These are phyloP conservation scores for Citrus mangshanensis DNA, from an alignment of 345 rosid genomes.

Conservation along the genomic window DNA sequence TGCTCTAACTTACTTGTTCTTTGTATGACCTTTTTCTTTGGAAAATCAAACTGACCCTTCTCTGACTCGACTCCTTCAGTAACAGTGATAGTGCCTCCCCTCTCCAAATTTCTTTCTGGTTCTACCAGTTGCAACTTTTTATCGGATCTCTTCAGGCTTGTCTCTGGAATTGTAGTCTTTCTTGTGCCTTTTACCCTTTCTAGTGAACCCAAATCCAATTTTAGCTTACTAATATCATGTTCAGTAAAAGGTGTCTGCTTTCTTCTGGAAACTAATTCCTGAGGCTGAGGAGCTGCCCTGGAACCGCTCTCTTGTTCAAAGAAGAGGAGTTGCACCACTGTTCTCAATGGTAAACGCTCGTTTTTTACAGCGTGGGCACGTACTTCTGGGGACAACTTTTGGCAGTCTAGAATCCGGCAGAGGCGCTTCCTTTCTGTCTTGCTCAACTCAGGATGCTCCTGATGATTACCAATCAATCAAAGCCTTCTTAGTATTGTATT, in stretches of 20 bases:
- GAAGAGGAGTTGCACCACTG: slow-evolving; percentile 90
- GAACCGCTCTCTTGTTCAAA: slow-evolving; percentile 74
- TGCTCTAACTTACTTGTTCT: not conserved
- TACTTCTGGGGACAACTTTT: slow-evolving; percentile 77
- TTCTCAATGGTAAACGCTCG: slow-evolving; percentile 87
- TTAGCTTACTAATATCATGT: slow-evolving; percentile 22
- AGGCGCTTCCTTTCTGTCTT: slow-evolving; percentile 79
- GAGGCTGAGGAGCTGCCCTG: slow-evolving; percentile 13
- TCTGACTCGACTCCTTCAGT: slow-evolving; percentile 26
- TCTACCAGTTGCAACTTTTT: slow-evolving; percentile 20
- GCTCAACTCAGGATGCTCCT: slow-evolving; percentile 87
- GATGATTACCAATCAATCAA: slow-evolving; percentile 32
- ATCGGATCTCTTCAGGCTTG: slow-evolving; percentile 29
- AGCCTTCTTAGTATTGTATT: not conserved
- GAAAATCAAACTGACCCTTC: not conserved
- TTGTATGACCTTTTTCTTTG: slow-evolving; percentile 11
- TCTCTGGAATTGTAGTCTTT: slow-evolving; percentile 18
- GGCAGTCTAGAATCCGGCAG: slow-evolving; percentile 87
- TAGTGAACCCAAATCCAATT: slow-evolving; percentile 18
- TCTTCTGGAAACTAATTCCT: slow-evolving; percentile 23
- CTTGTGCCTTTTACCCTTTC: slow-evolving; percentile 14
- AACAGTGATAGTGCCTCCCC: slow-evolving; percentile 15
- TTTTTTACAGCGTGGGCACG: slow-evolving; percentile 94
- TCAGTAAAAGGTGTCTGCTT: slow-evolving; percentile 19
- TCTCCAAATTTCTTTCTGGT: slow-evolving; percentile 21